Evolutionary conservation across 2,329 filamentous ascomycete species (phyloP).

Genomic region (Fusarium sp.): DNA sequence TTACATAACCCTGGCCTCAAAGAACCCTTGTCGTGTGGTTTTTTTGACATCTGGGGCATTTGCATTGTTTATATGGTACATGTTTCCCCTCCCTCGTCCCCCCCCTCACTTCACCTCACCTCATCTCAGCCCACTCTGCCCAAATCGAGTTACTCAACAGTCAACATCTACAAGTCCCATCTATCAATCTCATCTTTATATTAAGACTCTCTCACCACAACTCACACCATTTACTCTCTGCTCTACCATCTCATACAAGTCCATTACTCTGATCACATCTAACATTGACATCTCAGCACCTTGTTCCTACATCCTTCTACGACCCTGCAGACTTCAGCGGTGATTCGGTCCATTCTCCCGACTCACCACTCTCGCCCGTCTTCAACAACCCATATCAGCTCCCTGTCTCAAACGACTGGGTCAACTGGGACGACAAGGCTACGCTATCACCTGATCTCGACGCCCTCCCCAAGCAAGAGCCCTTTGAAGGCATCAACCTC

Average conservation of each 20-base stretch:
- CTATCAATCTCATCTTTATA: conserved; percentile 33
- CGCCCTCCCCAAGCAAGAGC: conserved; percentile 42
- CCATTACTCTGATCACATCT: conserved; percentile 15
- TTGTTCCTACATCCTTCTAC: conserved; percentile 41
- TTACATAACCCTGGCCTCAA: not conserved
- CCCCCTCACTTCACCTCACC: conserved; percentile 37
- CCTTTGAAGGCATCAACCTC: conserved; percentile 42
- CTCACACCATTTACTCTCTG: conserved; percentile 10
- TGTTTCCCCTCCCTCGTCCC: conserved; percentile 28
- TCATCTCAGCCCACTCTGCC: conserved; percentile 38
- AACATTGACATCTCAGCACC: conserved; percentile 34
- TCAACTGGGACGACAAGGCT: conserved; percentile 44
- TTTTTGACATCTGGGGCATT: conserved; percentile 32
- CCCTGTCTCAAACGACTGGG: conserved; percentile 42
- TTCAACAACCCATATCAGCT: conserved; percentile 43
- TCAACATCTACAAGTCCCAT: conserved; percentile 11
- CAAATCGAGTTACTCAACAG: conserved; percentile 8
- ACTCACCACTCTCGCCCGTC: conserved; percentile 43
- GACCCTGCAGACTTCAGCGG: conserved; percentile 44
- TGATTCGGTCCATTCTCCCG: conserved; percentile 42
- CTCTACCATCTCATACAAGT: not conserved
- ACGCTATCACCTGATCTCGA: conserved; percentile 42
- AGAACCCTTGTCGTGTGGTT: conserved; percentile 29
- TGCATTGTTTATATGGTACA: conserved; percentile 42
- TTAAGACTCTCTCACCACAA: conserved; percentile 33